A percentile compares a stretch with the other conserved stretches of the same genome.
Evolutionary conservation across 2,329 filamentous ascomycete genomes (phyloP).

Genomic region (Aureobasidium pullulans): DNA sequence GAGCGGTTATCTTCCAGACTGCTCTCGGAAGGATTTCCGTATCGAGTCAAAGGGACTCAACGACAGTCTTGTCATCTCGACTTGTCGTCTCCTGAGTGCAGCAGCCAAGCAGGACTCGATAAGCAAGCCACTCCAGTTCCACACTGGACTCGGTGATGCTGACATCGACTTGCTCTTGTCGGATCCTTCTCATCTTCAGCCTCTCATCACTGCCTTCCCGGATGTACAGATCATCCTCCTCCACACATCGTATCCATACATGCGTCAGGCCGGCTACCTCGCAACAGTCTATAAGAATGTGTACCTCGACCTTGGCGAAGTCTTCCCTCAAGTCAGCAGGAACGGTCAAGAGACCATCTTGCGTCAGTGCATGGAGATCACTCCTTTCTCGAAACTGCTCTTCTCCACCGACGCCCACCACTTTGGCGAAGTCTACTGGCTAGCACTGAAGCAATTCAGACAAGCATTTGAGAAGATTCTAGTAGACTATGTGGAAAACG

Average conservation of each 20-base stretch:
- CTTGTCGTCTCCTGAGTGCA: constrained; percentile 50
- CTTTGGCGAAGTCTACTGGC: constrained; percentile 69
- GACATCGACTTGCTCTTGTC: constrained; percentile 63
- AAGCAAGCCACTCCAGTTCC: constrained; percentile 73
- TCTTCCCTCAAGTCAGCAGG: constrained; percentile 70
- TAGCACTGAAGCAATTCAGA: constrained; percentile 65
- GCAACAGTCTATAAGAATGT: constrained; percentile 71
- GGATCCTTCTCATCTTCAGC: constrained; percentile 69
- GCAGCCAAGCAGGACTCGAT: constrained; percentile 33
- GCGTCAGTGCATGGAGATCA: constrained; percentile 66
- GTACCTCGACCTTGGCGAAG: constrained; percentile 74
- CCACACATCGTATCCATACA: constrained; percentile 76
- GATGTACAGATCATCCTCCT: constrained; percentile 68
- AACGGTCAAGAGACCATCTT: constrained; percentile 67
- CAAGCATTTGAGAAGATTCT: constrained; percentile 63
- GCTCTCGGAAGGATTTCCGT: constrained; percentile 36
- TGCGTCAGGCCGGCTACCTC: constrained; percentile 69
- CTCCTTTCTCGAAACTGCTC: constrained; percentile 65
- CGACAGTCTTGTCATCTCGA: constrained; percentile 59
- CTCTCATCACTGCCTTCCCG: constrained; percentile 62
- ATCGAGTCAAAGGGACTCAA: constrained; percentile 61
- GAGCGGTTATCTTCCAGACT: constrained; percentile 34
- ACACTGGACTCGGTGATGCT: constrained; percentile 74
- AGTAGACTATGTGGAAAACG: constrained; percentile 57
- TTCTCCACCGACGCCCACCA: constrained; percentile 78